These are phyloP conservation scores for Lasiosphaeria hispida DNA, from an alignment of 495 filamentous ascomycete species.

Conservation along the genomic window DNA sequence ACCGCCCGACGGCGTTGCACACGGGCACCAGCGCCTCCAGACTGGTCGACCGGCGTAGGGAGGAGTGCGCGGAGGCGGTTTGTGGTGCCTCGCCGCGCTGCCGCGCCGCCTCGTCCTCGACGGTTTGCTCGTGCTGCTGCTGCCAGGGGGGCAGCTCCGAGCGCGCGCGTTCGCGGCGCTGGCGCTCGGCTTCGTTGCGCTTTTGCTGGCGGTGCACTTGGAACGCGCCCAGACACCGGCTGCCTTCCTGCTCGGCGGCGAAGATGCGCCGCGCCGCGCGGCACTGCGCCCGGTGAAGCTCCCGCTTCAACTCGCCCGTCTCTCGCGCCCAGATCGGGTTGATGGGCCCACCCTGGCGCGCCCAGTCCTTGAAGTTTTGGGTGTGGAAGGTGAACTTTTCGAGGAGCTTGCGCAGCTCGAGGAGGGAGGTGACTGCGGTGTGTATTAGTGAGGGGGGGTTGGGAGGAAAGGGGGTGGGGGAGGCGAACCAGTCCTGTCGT, in stretches of 20 bases:
- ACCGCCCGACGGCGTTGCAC: conserved; percentile 41
- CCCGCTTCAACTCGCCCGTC: conserved; percentile 34
- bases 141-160: conserved; percentile 19
- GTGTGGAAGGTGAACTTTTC: conserved; percentile 38
- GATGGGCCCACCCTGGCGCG: conserved; percentile 43
- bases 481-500: conserved; percentile 42
- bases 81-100: conserved; percentile 7
- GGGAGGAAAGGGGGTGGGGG: not conserved
- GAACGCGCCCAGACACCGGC: conserved; percentile 44
- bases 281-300: conserved; percentile 49
- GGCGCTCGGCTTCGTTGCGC: conserved; percentile 21
- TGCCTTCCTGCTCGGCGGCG: conserved; percentile 32
- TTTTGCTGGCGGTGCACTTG: conserved; percentile 42
- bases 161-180: conserved; percentile 11
- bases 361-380: conserved; percentile 45
- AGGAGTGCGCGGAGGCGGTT: not conserved
- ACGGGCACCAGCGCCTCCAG: conserved; percentile 36
- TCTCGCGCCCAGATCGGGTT: conserved; percentile 45
- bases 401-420: conserved; percentile 39
- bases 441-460: conserved; percentile 16
- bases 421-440: conserved; percentile 41
- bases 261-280: conserved; percentile 47
- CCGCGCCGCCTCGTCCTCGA: conserved; percentile 1
- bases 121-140: conserved; percentile 17
- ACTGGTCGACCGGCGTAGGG: conserved; percentile 12